phyloP scores from a whole-genome alignment of 2,329 filamentous ascomycete species.

The Diaporthe destruens region DNA sequence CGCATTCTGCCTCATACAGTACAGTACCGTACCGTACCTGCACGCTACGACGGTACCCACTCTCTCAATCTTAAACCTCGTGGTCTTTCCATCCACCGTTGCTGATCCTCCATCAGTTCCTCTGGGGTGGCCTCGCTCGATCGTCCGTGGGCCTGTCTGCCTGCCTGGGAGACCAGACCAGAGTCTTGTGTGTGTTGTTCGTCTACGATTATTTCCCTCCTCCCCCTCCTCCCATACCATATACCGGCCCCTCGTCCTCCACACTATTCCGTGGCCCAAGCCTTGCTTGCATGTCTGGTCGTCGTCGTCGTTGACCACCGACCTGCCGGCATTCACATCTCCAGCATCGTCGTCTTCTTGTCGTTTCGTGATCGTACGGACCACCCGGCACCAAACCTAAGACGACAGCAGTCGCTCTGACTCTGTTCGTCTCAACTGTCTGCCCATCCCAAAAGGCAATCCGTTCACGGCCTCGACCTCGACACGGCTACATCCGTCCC shows the following conservation, averaged over 20 bases:
- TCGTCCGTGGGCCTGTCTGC: slow-evolving; percentile 10
- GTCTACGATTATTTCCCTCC: slow-evolving; percentile 6
- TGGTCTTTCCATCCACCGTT: slow-evolving; percentile 32
- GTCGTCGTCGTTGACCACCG: not conserved
- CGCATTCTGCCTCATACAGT: slow-evolving; percentile 5
- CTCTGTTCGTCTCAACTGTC: slow-evolving; percentile 29
- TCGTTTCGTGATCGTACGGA: slow-evolving; percentile 14
- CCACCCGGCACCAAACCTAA: not conserved
- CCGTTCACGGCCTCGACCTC: slow-evolving; percentile 14
- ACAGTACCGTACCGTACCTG: slow-evolving; percentile 2
- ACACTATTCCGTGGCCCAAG: not conserved
- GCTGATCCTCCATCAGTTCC: slow-evolving; percentile 19
- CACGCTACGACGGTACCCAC: slow-evolving; percentile 32
- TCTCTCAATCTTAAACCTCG: slow-evolving; percentile 34
- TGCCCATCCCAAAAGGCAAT: not conserved
- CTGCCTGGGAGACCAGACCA: not conserved
- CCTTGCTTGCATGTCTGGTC: not conserved
- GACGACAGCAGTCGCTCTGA: slow-evolving; percentile 9
- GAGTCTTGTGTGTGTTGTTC: not conserved
- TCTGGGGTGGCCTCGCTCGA: slow-evolving; percentile 13
- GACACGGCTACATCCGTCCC: slow-evolving; percentile 30
- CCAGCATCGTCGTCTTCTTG: not conserved
- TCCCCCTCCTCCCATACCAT: slow-evolving; percentile 8
- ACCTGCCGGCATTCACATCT: slow-evolving; percentile 11
- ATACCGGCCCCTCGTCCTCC: not conserved